Conservation (phyloP, 2,329 filamentous ascomycete species). For the Epichloe coenophiala region DNA sequence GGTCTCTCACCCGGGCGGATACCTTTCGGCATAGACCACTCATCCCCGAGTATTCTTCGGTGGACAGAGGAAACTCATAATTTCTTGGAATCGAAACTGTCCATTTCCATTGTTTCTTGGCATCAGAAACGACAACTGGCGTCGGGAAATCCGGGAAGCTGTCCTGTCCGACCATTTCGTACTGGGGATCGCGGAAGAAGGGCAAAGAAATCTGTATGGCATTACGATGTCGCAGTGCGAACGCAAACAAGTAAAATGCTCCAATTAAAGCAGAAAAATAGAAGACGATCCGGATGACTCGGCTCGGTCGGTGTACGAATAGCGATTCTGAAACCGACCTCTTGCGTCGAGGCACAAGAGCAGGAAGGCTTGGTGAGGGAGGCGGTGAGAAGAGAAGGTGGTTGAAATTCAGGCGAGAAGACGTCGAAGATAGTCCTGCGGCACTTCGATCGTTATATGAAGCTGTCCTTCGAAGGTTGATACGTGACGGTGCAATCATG, state of each 20-base stretch:
- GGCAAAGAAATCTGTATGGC: conserved; percentile 17
- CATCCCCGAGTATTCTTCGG: conserved; percentile 55
- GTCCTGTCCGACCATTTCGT: conserved; percentile 54
- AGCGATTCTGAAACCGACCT: conserved; percentile 39
- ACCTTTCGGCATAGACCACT: conserved; percentile 55
- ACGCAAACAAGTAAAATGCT: conserved; percentile 33
- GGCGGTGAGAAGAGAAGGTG: conserved; percentile 54
- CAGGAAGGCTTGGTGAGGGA: conserved; percentile 58
- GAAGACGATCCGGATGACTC: conserved; percentile 41
- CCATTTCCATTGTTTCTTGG: conserved; percentile 55
- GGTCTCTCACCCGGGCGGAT: conserved; percentile 40
- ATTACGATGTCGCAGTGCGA: conserved; percentile 16
- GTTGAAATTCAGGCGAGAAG: conserved; percentile 51
- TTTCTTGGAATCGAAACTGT: conserved; percentile 64
- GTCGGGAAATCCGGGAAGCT: conserved; percentile 58
- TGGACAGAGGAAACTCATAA: conserved; percentile 51
- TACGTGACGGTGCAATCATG: conserved; percentile 38
- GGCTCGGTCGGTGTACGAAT: conserved; percentile 36
- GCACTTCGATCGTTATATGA: conserved; percentile 37
- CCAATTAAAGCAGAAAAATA: conserved; percentile 37
- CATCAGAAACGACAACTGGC: conserved; percentile 56
- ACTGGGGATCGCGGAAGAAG: conserved; percentile 37
- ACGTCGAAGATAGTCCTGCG: conserved; percentile 41
- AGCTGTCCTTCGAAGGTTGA: conserved; percentile 45
- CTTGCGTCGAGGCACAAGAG: conserved; percentile 50